Base-by-base conservation (phyloP, 768 basidiomycete genomes). In the Piloderma croceum region DNA sequence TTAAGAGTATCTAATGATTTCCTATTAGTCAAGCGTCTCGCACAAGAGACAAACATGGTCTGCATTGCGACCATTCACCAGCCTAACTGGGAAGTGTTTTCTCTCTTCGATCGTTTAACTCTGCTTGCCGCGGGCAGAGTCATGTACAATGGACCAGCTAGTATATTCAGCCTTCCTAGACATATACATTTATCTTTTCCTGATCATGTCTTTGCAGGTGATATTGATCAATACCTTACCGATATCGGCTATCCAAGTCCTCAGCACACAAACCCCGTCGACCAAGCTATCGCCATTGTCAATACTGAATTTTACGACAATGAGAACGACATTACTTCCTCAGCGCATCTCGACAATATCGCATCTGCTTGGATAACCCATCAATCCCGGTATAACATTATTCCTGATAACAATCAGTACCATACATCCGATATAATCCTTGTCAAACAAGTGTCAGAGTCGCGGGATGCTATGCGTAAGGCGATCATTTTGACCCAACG, bases 21-120 rank as follows among this genome's bases (percentile, higher is more conserved):
- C n/a, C n/a, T n/a, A n/a, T n/a, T n/a, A n/a, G n/a, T n/a, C n/a
- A n/a, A n/a, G n/a, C n/a, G n/a, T 12, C 56, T 79, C 7, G 70
- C 76, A 0, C 49, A 62, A 20, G 59, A 67, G 5, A 69, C 73
- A 44, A 66, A 67, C 18, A 74, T 78, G 37, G 71, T 79, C 24
- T 69, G 81, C 23, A 68, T 84, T 34, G 73, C 76, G 13, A 78
- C 78, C 4, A 79, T 86, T 38, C 83, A 86, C 47, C 81, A 84
- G 42, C 82, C 82, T 0, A 70, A 74, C 17, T 71, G 73, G 18
- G 76, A 77, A 42, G 79, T 79, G 0, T 72, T 81, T 36, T 51
- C 69, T 0, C 69, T 78, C 32, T 84, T 86, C 52, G 77, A 77
- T 35, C 64, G 73, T 23, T 60, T 83, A 10, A 57, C 80, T 22